Evolutionary conservation across 1,284 basidiomycete genomes (phyloP).

Genomic region (Ceratobasidium sp.): DNA sequence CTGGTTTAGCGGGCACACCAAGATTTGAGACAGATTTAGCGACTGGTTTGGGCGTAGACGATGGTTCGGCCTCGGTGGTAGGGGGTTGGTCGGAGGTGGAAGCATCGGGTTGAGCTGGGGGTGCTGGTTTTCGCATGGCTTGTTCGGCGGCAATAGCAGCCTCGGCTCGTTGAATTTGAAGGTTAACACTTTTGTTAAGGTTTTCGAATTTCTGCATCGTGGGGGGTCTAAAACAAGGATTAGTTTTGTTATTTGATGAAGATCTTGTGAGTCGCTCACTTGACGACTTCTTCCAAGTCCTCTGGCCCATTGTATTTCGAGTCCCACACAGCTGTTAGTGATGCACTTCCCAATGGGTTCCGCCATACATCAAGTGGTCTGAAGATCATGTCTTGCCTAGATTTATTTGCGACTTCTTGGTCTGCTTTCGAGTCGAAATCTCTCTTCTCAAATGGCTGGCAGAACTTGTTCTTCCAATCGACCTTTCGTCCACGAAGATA

Average conservation of each 20-base stretch:
- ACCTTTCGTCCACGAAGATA: conserved; percentile 48
- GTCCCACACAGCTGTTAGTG: conserved; percentile 36
- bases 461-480: conserved; percentile 84
- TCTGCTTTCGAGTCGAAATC: conserved; percentile 43
- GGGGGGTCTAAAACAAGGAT: conserved; percentile 34
- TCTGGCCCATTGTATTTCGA: conserved; percentile 32
- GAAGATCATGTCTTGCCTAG: conserved; percentile 42
- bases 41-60: conserved; percentile 19
- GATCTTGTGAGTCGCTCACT: neutral
- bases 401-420: conserved; percentile 39
- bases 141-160: conserved; percentile 37
- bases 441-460: conserved; percentile 78
- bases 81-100: neutral
- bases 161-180: conserved; percentile 42
- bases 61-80: neutral
- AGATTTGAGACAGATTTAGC: conserved; percentile 27
- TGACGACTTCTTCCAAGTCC: conserved; percentile 37
- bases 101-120: neutral
- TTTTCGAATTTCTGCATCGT: conserved; percentile 50
- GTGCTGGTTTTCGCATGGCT: conserved; percentile 29
- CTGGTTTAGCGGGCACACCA: conserved; percentile 31
- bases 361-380: conserved; percentile 35
- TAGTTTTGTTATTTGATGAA: neutral
- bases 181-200: conserved; percentile 41
- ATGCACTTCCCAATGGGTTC: conserved; percentile 39